Conservation (phyloP, 257 asterid genomes). For the Salvia hispanica region DNA sequence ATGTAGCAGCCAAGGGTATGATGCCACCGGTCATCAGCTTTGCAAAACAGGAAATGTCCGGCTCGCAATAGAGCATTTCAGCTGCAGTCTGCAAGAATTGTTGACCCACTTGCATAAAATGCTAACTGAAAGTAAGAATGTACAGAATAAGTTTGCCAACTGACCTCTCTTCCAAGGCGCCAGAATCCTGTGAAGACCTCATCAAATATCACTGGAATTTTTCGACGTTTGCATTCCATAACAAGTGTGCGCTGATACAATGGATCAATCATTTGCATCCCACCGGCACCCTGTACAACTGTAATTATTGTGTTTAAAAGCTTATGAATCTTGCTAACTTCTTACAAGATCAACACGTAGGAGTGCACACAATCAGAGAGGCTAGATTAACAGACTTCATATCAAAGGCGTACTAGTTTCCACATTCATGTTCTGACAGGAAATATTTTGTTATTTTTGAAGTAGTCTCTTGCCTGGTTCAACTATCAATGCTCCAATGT, state of each 20-base stretch:
- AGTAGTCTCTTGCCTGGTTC: constrained; percentile 74
- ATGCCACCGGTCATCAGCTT: constrained; percentile 98
- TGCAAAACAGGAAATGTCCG: constrained; percentile 93
- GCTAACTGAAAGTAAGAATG: constrained; percentile 10
- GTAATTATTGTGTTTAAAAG: constrained; percentile 37
- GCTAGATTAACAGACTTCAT: constrained; percentile 23
- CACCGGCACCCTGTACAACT: constrained; percentile 97
- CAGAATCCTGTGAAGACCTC: constrained; percentile 99
- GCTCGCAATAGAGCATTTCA: constrained; percentile 75
- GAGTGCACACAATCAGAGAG: constrained; percentile 15
- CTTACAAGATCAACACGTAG: constrained; percentile 16
- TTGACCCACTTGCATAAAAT: constrained; percentile 19
- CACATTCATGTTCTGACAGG: constrained; percentile 12
- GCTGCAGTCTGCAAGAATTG: constrained; percentile 75
- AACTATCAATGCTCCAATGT: constrained; percentile 76
- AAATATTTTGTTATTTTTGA: not conserved
- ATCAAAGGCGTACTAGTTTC: constrained; percentile 4
- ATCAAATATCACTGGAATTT: constrained; percentile 89
- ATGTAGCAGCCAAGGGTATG: constrained; percentile 88
- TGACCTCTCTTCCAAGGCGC: constrained; percentile 96
- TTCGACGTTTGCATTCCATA: constrained; percentile 68
- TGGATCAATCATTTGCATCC: constrained; percentile 96
- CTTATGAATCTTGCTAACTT: constrained; percentile 7
- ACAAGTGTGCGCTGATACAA: constrained; percentile 88
- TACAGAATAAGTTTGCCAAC: constrained; percentile 23